A percentile compares a stretch with the other conserved stretches of the same genome.
phyloP scores from a whole-genome alignment of 129 eudicot species.

The Silybum marianum region DNA sequence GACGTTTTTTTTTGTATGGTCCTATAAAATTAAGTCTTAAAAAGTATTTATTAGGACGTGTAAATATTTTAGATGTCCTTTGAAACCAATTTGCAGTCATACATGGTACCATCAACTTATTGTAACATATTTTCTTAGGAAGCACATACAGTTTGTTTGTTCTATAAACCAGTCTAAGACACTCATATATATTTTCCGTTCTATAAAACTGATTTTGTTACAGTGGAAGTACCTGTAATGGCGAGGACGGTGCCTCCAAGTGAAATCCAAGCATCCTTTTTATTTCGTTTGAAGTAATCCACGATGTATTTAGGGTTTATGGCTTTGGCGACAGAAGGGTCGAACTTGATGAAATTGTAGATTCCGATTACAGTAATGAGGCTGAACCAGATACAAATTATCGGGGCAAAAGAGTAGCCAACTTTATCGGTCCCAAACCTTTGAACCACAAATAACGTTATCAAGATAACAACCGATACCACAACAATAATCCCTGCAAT shows the following conservation, averaged over 20 bases:
- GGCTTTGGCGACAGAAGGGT: constrained; percentile 52
- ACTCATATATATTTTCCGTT: too few species aligned
- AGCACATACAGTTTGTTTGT: not conserved
- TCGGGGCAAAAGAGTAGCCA: constrained; percentile 64
- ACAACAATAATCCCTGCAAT: constrained; percentile 59
- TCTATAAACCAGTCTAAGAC: not conserved
- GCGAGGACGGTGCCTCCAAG: constrained; percentile 62
- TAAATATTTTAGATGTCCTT: too few species aligned
- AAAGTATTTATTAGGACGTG: too few species aligned
- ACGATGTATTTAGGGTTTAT: constrained; percentile 57
- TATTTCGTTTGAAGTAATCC: constrained; percentile 51
- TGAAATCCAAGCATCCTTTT: constrained; percentile 59
- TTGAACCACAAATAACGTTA: constrained; percentile 63
- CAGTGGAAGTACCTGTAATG: constrained; percentile 43
- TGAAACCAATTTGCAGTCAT: too few species aligned
- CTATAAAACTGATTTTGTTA: not conserved
- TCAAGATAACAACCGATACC: constrained; percentile 60
- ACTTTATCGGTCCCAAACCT: constrained; percentile 84
- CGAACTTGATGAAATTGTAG: constrained; percentile 65
- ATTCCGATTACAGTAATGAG: constrained; percentile 47
- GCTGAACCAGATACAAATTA: constrained; percentile 53
- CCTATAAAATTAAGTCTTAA: too few species aligned
- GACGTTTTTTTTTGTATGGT: too few species aligned
- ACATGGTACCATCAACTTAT: not conserved
- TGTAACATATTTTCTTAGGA: not conserved